phyloP scores from a whole-genome alignment of 78 protist genomes.

The Dictyostelium purpureum region DNA sequence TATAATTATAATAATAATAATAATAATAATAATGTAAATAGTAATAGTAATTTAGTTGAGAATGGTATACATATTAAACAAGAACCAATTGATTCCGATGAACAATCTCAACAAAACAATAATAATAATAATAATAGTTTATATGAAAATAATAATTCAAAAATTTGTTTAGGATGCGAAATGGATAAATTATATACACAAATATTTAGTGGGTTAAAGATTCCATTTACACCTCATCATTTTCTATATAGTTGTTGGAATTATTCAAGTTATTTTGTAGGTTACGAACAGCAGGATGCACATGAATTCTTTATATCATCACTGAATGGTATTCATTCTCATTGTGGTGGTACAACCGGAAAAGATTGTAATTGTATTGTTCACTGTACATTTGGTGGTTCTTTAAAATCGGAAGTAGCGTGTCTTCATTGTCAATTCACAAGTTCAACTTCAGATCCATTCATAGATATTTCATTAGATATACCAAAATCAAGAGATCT shows the following conservation, averaged over 20 bases:
- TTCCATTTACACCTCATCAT: slow-evolving; percentile 79
- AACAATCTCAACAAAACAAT: background rate
- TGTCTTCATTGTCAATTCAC: slow-evolving; percentile 42
- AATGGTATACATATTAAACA: background rate
- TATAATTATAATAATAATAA: background rate
- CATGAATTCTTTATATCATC: slow-evolving; percentile 91
- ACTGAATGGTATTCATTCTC: slow-evolving; percentile 82
- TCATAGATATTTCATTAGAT: slow-evolving; percentile 74
- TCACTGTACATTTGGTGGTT: slow-evolving; percentile 76
- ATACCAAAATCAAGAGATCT: slow-evolving; percentile 41
- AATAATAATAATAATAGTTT: slow-evolving; percentile 6
- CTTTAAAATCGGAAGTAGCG: slow-evolving; percentile 53
- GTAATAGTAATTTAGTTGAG: background rate
- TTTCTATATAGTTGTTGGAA: slow-evolving; percentile 84
- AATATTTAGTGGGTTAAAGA: slow-evolving; percentile 61
- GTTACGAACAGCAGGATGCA: slow-evolving; percentile 94
- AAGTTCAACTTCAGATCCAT: slow-evolving; percentile 73
- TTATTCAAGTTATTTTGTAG: slow-evolving; percentile 75
- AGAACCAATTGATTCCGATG: background rate
- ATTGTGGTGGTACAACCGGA: slow-evolving; percentile 63
- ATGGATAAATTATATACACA: slow-evolving; percentile 74
- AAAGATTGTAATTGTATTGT: slow-evolving; percentile 79
- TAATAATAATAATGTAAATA: background rate
- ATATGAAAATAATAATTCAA: background rate
- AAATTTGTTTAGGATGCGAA: slow-evolving; percentile 84